Conservation (phyloP, 208 protist species). For the Tritrichomonas foetus region DNA sequence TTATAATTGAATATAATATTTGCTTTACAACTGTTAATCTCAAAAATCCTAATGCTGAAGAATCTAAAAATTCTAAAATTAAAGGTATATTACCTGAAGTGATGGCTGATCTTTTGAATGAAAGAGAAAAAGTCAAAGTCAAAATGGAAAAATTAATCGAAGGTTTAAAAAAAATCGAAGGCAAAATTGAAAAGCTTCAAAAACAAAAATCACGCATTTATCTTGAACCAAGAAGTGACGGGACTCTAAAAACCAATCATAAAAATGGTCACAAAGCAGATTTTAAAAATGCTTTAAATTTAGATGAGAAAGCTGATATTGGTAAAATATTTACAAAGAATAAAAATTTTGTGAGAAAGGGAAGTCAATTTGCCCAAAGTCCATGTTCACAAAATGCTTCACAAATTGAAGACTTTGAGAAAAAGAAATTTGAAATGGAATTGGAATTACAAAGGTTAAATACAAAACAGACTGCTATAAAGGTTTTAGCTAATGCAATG, state of each 20-base stretch:
- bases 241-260: too few relatives aligned
- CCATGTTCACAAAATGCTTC: too few relatives aligned
- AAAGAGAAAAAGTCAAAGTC: not conserved
- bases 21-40: not conserved
- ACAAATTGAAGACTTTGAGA: not conserved
- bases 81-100: not conserved
- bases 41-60: not conserved
- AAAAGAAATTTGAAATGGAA: not conserved
- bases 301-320: not conserved
- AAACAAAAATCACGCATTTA: not conserved
- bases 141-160: not conserved
- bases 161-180: not conserved
- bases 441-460: not conserved
- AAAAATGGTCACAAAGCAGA: too few relatives aligned
- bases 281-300: not conserved
- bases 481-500: not conserved
- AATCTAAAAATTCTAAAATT: not conserved
- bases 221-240: too few relatives aligned
- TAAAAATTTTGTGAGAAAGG: not conserved
- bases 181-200: not conserved
- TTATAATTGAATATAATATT: slow-evolving; percentile 37
- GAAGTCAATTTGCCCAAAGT: not conserved
- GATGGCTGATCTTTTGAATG: not conserved
- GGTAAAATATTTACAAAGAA: not conserved
- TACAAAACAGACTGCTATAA: not conserved